Evolutionary conservation across 2,329 filamentous ascomycete genomes (phyloP), one percentile per base, ranked within the genome.

Genomic region (Fusarium robinianum): DNA sequence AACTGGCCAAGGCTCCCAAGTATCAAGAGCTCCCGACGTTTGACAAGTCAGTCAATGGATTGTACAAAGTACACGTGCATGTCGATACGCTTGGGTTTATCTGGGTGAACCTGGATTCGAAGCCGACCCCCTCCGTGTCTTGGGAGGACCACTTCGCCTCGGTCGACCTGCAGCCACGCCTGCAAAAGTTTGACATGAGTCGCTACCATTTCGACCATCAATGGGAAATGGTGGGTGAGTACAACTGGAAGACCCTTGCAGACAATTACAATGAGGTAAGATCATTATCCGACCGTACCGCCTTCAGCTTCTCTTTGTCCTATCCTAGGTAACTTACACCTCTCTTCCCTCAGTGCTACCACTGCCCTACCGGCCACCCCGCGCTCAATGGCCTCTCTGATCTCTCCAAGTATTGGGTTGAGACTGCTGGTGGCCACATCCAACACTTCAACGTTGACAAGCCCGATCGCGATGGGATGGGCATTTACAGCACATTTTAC

Each of bases 291-390:
- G 7, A 8, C 7, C 19, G 8, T 29, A 3, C 3, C 5, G 5
- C 6, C 11, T 18, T 27, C 16, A 3, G n/a, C n/a, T n/a, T n/a
- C n/a, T n/a, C n/a, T n/a, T n/a, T n/a, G n/a, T n/a, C n/a, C n/a
- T n/a, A n/a, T n/a, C 12, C 16, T n/a, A 14, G 31, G 4, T 12
- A 30, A n/a, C 24, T 45, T 7, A 39, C 12, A 21, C 14, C 7
- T 15, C 10, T 10, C 27, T 12, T 31, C 3, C 3, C 8, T 6
- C 6, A 80, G 61, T 84, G 80, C 56, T 84, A 84, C 53, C 80
- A 83, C 65, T 83, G 79, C 65, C 72, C 74, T 14, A 78, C 75
- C 0, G 76, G 78, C 1, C 80, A 83, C 45, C 78, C 81, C 1
- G 77, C 79, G 38, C 75, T 83, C 26, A 70, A 34, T 0, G 34